Base-by-base conservation (phyloP, 108 stramenopile species). In the Pseudonitzschia multiseries region DNA sequence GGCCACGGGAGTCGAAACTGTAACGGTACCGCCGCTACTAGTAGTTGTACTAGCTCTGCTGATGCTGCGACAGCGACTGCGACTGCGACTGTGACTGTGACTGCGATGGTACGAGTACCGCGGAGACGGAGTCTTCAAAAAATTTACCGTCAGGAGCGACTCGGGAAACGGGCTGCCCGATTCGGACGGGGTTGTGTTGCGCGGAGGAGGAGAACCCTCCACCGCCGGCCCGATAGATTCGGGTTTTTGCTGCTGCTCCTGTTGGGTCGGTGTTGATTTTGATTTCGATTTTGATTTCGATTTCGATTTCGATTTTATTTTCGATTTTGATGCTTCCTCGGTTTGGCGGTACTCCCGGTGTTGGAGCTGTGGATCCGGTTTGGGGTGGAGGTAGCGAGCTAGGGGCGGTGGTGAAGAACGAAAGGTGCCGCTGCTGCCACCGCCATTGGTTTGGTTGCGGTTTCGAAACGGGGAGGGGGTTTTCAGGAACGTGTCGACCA, bases 381-480 rank as follows among this genome's bases (percentile, higher is more conserved):
- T 26, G 54, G n/a, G 22, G 4, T 56, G 54, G 21, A 56, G 54
- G 54, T 56, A 56, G 54, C 20, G 54, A 9, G 54, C 13, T 4
- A 56, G 54, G 24, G 54, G 54, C 14, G 61, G 61, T n/a, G 61
- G 36, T 4, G 61, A 62, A 6, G 18, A 62, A 26, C 14, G 13
- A 62, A 40, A 33, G n/a, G 33, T 40, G n/a, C 13, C 13, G 46
- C 18, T 48, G 46, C 46, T 18, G 46, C 46, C 46, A 48, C 12
- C 13, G 46, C 46, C 18, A 8, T 18, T 2, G 46, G 14, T 48
- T 48, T 18, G 14, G 46, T 62, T 62, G 61, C 33, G 61, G 33
- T 40, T 14, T 33, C 36, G 61, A 62, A 48, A 48, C 46, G 61
- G 61, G 0, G 61, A 62, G n/a, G 61, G 61, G 20, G 61, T 62